A percentile compares a stretch with the other conserved stretches of the same genome.
phyloP scores from a whole-genome alignment of 2,329 filamentous ascomycete species.

The Colletotrichum lupini region DNA sequence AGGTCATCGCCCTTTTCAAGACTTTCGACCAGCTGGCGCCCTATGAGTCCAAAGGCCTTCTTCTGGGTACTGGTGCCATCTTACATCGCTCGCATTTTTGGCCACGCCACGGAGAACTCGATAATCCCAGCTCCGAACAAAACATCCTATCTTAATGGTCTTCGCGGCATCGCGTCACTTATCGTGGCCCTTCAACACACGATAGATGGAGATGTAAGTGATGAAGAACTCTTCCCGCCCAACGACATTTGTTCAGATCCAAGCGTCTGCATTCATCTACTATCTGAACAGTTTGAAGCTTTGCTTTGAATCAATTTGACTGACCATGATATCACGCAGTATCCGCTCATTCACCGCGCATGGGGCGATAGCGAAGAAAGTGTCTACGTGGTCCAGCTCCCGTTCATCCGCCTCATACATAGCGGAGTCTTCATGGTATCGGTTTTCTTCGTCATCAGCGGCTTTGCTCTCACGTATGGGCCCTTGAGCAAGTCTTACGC shows the following conservation, averaged over 20 bases:
- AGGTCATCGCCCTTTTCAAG: too few relatives aligned
- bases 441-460: conserved; percentile 51
- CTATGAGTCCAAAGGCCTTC: too few relatives aligned
- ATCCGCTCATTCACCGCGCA: conserved; percentile 11
- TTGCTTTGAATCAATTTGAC: conserved; percentile 45
- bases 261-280: neutral
- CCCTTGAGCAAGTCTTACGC: conserved; percentile 40
- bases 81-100: neutral
- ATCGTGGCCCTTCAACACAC: conserved; percentile 68
- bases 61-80: conserved; percentile 17
- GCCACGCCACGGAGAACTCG: neutral
- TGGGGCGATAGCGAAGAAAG: conserved; percentile 18
- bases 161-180: conserved; percentile 66
- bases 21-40: too few relatives aligned
- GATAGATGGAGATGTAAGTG: conserved; percentile 31
- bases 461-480: conserved; percentile 47
- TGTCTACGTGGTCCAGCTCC: conserved; percentile 37
- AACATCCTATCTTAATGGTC: conserved; percentile 67
- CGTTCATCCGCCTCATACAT: conserved; percentile 43
- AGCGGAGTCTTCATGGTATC: conserved; percentile 44
- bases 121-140: neutral
- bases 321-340: conserved; percentile 2
- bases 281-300: neutral
- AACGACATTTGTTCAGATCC: neutral
- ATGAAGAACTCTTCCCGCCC: neutral